Evolutionary conservation across 768 basidiomycete species (phyloP), one percentile per base, ranked within the genome.

Genomic region (Trametes cubensis): DNA sequence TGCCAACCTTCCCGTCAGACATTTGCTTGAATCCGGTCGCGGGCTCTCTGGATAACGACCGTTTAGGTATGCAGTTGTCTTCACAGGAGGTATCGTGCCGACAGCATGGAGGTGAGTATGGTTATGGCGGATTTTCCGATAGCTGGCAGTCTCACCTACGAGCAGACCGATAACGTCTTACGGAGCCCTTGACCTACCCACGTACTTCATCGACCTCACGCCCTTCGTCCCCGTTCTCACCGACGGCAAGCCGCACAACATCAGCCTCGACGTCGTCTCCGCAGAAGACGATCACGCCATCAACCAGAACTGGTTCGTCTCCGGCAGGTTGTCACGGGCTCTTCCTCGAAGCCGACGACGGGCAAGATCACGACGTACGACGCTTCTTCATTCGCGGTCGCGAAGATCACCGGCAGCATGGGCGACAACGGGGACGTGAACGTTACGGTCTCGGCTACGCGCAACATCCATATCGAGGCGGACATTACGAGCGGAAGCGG

Each of bases 231-330:
- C 89, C 6, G 68, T 86, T 20, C 79, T 93, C 39, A 80, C 85
- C 0, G 89, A 90, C 59, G 86, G 86, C 2, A 71, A 81, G 18
- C 77, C 85, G 21, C 92, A 92, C 71, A 85, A 78, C 48, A 81
- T 93, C 69, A 82, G 85, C 55, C 77, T 94, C 45, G 86, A 94
- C 68, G 86, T 93, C 45, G 82, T 79, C 21, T 90, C 90, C 4
- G 85, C 86, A 18, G 87, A 93, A 71, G 66, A 71, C 7, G 79
- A 87, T 67, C 88, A 87, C 60, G 74, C 78, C 18, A 84, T 88
- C 67, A 81, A 87, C 53, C 79, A 83, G 63, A 92, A 91, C 69
- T 93, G 91, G 92, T 89, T 83, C 69, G 83, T 92, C 28, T 90
- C 89, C 4, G 91, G 81, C 89, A 92, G 70, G 85, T 90, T 48